Conservation (phyloP, 116 monocot species). For the Papilionanthe hybrid region DNA sequence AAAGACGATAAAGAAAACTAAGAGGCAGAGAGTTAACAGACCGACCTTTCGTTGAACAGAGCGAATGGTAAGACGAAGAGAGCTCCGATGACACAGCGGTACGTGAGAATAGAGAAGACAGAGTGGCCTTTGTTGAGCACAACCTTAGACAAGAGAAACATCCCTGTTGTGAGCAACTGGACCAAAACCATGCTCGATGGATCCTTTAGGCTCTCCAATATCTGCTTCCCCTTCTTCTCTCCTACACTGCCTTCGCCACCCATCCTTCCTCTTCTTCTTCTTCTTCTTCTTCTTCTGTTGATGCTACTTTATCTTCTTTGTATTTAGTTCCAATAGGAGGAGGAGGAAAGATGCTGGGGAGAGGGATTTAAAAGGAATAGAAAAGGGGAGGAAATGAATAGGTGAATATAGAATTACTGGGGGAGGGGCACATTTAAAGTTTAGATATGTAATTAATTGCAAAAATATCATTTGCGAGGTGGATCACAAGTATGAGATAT, state of each 20-base stretch:
- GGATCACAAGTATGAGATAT: no score
- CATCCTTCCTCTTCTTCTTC: neutral
- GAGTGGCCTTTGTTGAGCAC: neutral
- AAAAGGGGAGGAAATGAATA: no score
- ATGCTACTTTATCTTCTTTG: no score
- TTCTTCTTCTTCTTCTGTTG: neutral
- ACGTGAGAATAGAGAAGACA: neutral
- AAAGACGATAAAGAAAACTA: neutral
- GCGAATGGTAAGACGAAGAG: slow-evolving; percentile 6
- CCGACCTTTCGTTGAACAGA: neutral
- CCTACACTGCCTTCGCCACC: neutral
- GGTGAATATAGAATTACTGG: no score
- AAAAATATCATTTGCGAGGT: no score
- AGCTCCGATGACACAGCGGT: slow-evolving; percentile 5
- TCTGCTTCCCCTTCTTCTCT: neutral
- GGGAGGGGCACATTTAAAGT: no score
- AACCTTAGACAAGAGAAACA: slow-evolving; percentile 5
- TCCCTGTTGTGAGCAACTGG: slow-evolving; percentile 1
- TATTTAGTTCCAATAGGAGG: no score
- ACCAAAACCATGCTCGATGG: slow-evolving; percentile 2
- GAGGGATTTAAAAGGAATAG: no score
- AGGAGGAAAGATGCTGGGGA: no score
- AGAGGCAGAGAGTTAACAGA: neutral
- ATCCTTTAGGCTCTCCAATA: neutral
- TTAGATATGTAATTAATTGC: no score